phyloP scores from a whole-genome alignment of 352 stramenopile species.

The Globisporangium nodosum region DNA sequence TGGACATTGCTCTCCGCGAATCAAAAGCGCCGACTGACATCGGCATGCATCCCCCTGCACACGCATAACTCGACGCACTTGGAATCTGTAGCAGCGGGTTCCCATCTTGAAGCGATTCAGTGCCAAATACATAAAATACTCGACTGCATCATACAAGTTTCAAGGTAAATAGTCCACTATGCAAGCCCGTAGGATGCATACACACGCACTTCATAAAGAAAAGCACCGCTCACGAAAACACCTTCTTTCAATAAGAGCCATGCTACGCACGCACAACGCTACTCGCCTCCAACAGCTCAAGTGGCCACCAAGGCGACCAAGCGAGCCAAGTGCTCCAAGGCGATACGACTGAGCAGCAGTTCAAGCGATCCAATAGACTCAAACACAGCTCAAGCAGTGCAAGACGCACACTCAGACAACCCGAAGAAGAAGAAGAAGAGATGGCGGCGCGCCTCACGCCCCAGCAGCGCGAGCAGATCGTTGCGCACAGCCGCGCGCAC shows the following conservation, averaged over 20 bases:
- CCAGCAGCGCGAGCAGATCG: slow-evolving; percentile 9
- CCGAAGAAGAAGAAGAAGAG: too few species aligned
- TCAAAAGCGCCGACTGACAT: neutral
- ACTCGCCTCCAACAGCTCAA: neutral
- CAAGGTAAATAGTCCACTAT: neutral
- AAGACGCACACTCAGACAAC: neutral
- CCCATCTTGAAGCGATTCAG: neutral
- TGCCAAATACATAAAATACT: neutral
- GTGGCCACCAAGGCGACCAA: neutral
- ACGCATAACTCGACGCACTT: neutral
- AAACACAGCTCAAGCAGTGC: neutral
- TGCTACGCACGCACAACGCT: too few species aligned
- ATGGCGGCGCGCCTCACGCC: slow-evolving; percentile 1
- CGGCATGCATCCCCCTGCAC: neutral
- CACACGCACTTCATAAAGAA: neutral
- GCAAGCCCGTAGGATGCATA: neutral
- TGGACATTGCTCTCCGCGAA: too few species aligned
- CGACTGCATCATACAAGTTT: neutral
- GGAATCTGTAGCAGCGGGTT: neutral
- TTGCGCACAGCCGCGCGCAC: slow-evolving; percentile 4
- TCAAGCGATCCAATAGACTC: neutral
- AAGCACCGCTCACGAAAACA: neutral
- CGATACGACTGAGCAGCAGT: neutral
- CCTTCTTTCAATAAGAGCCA: too few species aligned
- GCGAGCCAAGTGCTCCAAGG: neutral